Evolutionary conservation across 2,329 filamentous ascomycete species (phyloP).

Genomic region (Magnaporthiopsis incrustans): DNA sequence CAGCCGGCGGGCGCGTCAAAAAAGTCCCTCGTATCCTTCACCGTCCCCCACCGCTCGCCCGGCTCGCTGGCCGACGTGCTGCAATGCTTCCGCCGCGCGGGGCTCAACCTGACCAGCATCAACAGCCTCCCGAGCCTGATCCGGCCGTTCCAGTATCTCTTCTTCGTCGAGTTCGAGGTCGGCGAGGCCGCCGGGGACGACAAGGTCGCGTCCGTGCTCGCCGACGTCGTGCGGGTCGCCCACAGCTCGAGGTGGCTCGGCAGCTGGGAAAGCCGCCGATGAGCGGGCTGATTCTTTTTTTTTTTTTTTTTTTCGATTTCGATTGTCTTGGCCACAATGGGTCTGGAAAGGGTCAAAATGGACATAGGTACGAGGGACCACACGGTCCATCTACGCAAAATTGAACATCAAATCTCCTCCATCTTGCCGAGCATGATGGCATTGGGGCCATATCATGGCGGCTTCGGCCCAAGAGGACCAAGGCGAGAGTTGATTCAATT

Average conservation of each 20-base stretch:
- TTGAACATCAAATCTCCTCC: neutral
- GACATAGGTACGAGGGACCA: neutral
- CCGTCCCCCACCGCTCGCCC: slow-evolving; percentile 65
- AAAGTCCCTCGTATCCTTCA: slow-evolving; percentile 80
- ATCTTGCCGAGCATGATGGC: neutral
- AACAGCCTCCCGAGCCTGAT: slow-evolving; percentile 73
- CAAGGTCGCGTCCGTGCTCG: slow-evolving; percentile 51
- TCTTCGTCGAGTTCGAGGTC: slow-evolving; percentile 81
- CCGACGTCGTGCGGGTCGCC: slow-evolving; percentile 48
- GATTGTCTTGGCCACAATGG: neutral
- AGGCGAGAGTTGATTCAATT: neutral
- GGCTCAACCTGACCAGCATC: slow-evolving; percentile 83
- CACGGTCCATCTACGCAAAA: neutral
- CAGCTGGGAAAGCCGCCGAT: slow-evolving; percentile 47
- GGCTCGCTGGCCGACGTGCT: slow-evolving; percentile 80
- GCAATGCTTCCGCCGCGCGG: slow-evolving; percentile 64
- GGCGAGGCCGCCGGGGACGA: slow-evolving; percentile 33
- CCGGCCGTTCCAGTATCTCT: slow-evolving; percentile 81
- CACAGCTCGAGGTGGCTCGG: slow-evolving; percentile 60
- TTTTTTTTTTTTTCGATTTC: too few species aligned
- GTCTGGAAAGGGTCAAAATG: neutral
- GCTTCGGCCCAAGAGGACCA: neutral
- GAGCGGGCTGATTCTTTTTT: neutral
- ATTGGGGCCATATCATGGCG: neutral
- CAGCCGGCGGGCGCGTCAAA: slow-evolving; percentile 41